Conservation (phyloP, 1,139 yeast species). For the Cylindricascospora bacillispora region DNA sequence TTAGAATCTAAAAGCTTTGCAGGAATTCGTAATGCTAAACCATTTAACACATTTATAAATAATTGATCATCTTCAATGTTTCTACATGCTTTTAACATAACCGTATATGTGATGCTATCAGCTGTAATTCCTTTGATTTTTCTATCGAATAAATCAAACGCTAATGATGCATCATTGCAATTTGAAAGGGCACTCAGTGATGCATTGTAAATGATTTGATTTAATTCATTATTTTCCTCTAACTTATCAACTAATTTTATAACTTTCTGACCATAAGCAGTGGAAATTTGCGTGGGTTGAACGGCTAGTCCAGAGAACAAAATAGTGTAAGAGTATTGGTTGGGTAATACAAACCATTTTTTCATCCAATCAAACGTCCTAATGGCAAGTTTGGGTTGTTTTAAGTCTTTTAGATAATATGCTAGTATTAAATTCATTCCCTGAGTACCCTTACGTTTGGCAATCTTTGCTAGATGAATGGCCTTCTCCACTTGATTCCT, state of each 20-base stretch:
- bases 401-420: constrained; percentile 32
- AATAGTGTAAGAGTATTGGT: constrained; percentile 43
- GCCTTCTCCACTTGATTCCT: constrained; percentile 43
- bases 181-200: constrained; percentile 22
- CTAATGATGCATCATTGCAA: constrained; percentile 13
- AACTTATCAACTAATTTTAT: constrained; percentile 11
- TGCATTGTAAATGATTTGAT: constrained; percentile 20
- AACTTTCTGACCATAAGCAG: constrained; percentile 13
- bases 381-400: constrained; percentile 34
- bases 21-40: constrained; percentile 12
- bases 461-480: constrained; percentile 36
- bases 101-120: constrained; percentile 17
- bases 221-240: constrained; percentile 10
- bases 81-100: constrained; percentile 15
- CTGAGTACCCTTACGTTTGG: constrained; percentile 39
- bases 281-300: constrained; percentile 13
- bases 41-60: constrained; percentile 12
- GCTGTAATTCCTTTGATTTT: constrained; percentile 9
- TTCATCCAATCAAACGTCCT: constrained; percentile 41
- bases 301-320: constrained; percentile 47
- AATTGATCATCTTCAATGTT: constrained; percentile 10
- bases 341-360: constrained; percentile 45
- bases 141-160: constrained; percentile 15
- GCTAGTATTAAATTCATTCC: constrained; percentile 49
- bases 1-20: constrained; percentile 11